phyloP scores from a whole-genome alignment of 2,329 filamentous ascomycete species.

The Polychaeton citri region DNA sequence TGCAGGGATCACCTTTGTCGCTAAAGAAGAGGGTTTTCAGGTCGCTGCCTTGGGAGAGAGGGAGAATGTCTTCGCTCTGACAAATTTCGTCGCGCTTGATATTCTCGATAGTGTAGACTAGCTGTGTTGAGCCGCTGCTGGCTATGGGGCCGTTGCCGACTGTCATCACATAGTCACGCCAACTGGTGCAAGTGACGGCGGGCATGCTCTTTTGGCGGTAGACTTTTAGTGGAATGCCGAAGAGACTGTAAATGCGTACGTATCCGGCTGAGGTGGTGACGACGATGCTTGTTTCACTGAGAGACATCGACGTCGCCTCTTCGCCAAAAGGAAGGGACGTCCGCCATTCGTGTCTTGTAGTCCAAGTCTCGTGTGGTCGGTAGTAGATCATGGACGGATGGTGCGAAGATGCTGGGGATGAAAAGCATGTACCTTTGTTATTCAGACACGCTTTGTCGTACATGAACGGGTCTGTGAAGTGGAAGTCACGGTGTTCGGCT shows the following conservation, averaged over 20 bases:
- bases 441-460: constrained; percentile 93
- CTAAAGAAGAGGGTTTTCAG: constrained; percentile 84
- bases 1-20: constrained; percentile 84
- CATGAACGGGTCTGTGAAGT: constrained; percentile 90
- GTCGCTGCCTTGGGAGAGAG: constrained; percentile 59
- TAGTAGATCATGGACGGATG: constrained; percentile 83
- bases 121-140: constrained; percentile 60
- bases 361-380: constrained; percentile 94
- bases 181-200: constrained; percentile 84
- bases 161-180: constrained; percentile 91
- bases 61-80: constrained; percentile 85
- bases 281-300: constrained; percentile 83
- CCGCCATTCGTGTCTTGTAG: constrained; percentile 76
- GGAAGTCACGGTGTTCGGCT: constrained; percentile 82
- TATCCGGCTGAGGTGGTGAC: constrained; percentile 80
- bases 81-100: constrained; percentile 87
- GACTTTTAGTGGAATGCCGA: constrained; percentile 76
- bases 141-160: constrained; percentile 83
- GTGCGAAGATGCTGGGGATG: constrained; percentile 54
- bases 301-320: constrained; percentile 70
- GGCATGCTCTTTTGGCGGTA: constrained; percentile 86
- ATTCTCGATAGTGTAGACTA: constrained; percentile 89
- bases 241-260: constrained; percentile 83
- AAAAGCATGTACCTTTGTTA: constrained; percentile 74
- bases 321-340: constrained; percentile 81